Conservation (phyloP, 306 rosid genomes). For the Echinosophora koreensis region DNA sequence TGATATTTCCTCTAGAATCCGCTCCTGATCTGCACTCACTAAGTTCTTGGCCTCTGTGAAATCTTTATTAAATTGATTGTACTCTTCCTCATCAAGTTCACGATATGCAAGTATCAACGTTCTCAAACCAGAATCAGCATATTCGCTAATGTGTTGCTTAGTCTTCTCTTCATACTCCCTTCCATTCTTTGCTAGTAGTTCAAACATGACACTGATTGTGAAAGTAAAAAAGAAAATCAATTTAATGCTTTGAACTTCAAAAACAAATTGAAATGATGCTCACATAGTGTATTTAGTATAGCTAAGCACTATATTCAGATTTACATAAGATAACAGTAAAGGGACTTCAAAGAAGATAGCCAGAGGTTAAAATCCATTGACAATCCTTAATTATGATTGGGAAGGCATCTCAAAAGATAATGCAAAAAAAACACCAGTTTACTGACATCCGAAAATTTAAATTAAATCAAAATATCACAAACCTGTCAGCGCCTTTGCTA, state of each 20-base stretch:
- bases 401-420: too few species aligned
- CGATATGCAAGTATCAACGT: slow-evolving; percentile 91
- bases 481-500: slow-evolving; percentile 99
- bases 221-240: slow-evolving; percentile 33
- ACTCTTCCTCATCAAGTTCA: slow-evolving; percentile 77
- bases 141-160: slow-evolving; percentile 72
- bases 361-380: too few species aligned
- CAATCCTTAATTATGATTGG: too few species aligned
- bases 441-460: neutral
- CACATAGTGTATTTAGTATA: slow-evolving; percentile 20
- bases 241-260: slow-evolving; percentile 30
- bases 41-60: slow-evolving; percentile 79
- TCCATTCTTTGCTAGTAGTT: slow-evolving; percentile 81
- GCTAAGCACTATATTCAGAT: neutral
- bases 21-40: slow-evolving; percentile 83
- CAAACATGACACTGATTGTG: slow-evolving; percentile 89
- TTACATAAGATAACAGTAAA: neutral
- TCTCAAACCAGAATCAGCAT: slow-evolving; percentile 99
- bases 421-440: too few species aligned
- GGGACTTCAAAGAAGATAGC: too few species aligned
- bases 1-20: slow-evolving; percentile 68
- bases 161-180: slow-evolving; percentile 85
- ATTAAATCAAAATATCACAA: slow-evolving; percentile 47
- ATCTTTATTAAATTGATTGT: slow-evolving; percentile 62
- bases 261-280: slow-evolving; percentile 27